A percentile compares a stretch with the other conserved stretches of the same genome.
Evolutionary conservation across 2,329 filamentous ascomycete genomes (phyloP).

Genomic region (Bipolaris bicolor): DNA sequence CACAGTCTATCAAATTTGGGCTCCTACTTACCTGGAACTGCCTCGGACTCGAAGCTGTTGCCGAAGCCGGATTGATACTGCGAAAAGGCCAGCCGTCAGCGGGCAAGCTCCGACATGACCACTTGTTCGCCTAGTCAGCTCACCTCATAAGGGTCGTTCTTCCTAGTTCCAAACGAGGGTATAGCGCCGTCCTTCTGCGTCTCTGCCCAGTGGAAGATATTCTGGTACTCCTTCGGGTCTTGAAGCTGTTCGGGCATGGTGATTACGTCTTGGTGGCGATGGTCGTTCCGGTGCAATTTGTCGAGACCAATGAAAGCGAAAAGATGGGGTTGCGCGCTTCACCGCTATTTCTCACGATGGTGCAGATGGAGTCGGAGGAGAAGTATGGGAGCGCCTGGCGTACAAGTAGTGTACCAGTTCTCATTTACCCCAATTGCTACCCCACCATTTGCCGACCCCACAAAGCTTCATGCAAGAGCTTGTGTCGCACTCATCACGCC

Average conservation of each 20-base stretch:
- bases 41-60: constrained; percentile 58
- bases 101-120: not conserved
- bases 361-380: not conserved
- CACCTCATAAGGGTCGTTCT: constrained; percentile 62
- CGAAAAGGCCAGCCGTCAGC: constrained; percentile 14
- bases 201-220: constrained; percentile 60
- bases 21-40: constrained; percentile 47
- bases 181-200: constrained; percentile 64
- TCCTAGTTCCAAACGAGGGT: constrained; percentile 61
- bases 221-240: constrained; percentile 48
- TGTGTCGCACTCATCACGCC: constrained; percentile 1
- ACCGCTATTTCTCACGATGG: not conserved
- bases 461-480: constrained; percentile 10
- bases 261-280: constrained; percentile 1
- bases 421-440: constrained; percentile 3
- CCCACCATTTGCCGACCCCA: constrained; percentile 20
- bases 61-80: constrained; percentile 64
- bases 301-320: constrained; percentile 2
- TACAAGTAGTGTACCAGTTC: constrained; percentile 12
- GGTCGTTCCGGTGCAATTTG: not conserved
- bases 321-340: not conserved
- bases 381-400: not conserved
- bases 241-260: constrained; percentile 36
- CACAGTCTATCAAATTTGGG: not conserved
- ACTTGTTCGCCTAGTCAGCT: constrained; percentile 14